Evolutionary conservation across 75 land plant genomes (phyloP).

Genomic region (Pseudotsuga menziesii): DNA sequence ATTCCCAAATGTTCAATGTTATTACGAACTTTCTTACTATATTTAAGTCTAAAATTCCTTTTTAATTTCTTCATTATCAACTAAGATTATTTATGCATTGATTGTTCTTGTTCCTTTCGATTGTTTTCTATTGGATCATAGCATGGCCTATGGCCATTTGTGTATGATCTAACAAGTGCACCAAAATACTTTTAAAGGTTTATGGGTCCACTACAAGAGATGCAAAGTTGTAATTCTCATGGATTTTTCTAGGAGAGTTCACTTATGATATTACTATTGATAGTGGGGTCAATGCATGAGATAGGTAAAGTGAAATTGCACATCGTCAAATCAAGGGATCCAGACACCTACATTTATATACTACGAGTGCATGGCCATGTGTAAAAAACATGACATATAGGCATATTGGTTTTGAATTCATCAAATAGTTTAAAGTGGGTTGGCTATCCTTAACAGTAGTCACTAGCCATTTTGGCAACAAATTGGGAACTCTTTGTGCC

Average conservation of each 20-base stretch:
- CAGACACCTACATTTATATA: conserved; percentile 84
- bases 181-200: conserved; percentile 71
- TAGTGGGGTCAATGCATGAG: conserved; percentile 14
- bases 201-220: conserved; percentile 55
- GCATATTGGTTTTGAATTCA: too few relatives aligned
- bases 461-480: too few relatives aligned
- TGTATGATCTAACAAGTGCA: conserved; percentile 76
- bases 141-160: too few relatives aligned
- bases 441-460: too few relatives aligned
- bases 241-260: conserved; percentile 59
- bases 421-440: too few relatives aligned
- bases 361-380: conserved; percentile 90
- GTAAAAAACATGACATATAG: background rate
- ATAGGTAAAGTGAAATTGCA: conserved; percentile 71
- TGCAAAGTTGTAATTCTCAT: conserved; percentile 23
- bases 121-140: conserved; percentile 38
- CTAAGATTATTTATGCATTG: too few relatives aligned
- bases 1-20: background rate
- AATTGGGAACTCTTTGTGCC: too few relatives aligned
- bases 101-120: background rate
- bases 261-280: conserved; percentile 62
- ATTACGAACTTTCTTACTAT: background rate
- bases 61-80: too few relatives aligned
- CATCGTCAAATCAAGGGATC: conserved; percentile 73
- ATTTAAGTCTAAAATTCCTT: background rate